These are phyloP conservation scores for Ettlia oleoabundans DNA, from an alignment of 139 green algal species.

Conservation along the genomic window DNA sequence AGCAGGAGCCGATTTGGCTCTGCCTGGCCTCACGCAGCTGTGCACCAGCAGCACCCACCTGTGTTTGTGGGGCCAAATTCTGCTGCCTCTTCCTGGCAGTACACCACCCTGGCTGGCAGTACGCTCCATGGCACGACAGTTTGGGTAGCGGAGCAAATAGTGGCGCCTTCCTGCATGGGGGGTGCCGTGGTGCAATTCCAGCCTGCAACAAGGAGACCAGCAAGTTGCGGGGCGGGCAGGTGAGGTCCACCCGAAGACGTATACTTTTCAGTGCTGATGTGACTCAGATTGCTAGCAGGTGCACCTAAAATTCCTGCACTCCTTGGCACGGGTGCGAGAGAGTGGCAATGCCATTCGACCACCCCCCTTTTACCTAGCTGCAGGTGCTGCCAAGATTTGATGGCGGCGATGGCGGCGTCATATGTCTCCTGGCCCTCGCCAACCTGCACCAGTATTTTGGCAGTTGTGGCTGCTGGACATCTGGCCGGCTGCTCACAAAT, in stretches of 20 bases:
- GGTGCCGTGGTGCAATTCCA: slow-evolving; percentile 34
- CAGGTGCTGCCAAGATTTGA: slow-evolving; percentile 39
- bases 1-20: neutral
- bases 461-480: too few relatives aligned
- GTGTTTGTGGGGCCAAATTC: neutral
- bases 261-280: too few relatives aligned
- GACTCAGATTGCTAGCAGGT: too few relatives aligned
- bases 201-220: neutral
- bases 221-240: neutral
- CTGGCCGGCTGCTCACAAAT: too few relatives aligned
- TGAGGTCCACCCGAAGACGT: neutral
- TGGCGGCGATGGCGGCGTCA: slow-evolving; percentile 13
- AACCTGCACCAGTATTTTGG: slow-evolving; percentile 12
- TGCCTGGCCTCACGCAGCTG: too few relatives aligned
- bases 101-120: slow-evolving; percentile 28
- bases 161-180: neutral
- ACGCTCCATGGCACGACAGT: slow-evolving; percentile 41
- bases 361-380: slow-evolving; percentile 25
- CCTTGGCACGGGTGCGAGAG: too few relatives aligned
- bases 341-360: neutral
- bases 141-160: slow-evolving; percentile 30
- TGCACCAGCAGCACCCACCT: too few relatives aligned
- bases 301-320: too few relatives aligned
- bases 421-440: slow-evolving; percentile 9
- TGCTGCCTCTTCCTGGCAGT: slow-evolving; percentile 9